Conservation (phyloP, 2,329 filamentous ascomycete species). For the Trichophyton benhamiae region DNA sequence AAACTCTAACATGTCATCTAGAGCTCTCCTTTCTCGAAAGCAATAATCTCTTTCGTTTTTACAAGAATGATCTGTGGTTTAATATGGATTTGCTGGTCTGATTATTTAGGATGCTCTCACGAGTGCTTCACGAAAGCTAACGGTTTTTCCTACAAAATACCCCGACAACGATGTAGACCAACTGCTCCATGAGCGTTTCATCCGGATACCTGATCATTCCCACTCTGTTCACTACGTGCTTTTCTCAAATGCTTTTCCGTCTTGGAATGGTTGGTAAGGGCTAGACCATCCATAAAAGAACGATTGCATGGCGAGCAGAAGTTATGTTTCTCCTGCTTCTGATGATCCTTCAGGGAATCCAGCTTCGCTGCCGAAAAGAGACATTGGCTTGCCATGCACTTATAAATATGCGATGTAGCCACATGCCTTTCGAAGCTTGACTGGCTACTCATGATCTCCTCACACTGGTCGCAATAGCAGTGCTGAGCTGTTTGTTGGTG, state of each 20-base stretch:
- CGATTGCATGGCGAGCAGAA: constrained; percentile 11
- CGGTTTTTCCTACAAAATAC: neutral
- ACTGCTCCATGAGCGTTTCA: neutral
- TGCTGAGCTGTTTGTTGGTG: neutral
- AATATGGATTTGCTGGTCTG: too few relatives aligned
- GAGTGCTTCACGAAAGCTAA: too few relatives aligned
- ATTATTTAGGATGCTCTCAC: too few relatives aligned
- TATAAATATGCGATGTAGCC: neutral
- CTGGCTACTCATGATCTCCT: neutral
- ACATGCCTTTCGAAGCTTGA: neutral
- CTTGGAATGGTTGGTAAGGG: constrained; percentile 6
- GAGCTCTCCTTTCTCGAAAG: too few relatives aligned
- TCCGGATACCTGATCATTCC: neutral
- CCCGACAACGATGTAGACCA: neutral
- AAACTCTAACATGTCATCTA: neutral
- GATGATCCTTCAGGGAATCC: constrained; percentile 4
- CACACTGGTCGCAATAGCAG: neutral
- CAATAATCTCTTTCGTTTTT: too few relatives aligned
- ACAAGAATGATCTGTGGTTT: too few relatives aligned
- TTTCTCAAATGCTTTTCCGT: constrained; percentile 3
- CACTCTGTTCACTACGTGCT: neutral
- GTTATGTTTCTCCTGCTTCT: constrained; percentile 9
- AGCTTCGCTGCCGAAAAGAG: neutral
- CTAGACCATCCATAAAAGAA: constrained; percentile 6
- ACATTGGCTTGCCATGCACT: constrained; percentile 5